Conservation (phyloP, 768 basidiomycete species). For the Piloderma croceum region DNA sequence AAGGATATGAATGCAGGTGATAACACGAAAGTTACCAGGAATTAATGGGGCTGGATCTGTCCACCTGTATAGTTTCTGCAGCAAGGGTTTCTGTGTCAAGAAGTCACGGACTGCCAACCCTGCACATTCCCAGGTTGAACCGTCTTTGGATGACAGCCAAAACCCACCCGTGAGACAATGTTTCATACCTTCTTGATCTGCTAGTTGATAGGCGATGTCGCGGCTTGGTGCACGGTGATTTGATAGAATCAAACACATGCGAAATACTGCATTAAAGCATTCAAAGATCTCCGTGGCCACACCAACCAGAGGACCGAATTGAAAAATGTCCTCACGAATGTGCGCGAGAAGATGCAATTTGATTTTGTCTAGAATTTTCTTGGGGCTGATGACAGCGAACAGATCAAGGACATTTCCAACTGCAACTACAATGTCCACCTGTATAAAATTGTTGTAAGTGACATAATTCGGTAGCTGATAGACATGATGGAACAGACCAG, state of each 20-base stretch:
- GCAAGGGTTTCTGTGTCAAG: slow-evolving; percentile 7
- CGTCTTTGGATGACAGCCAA: slow-evolving; percentile 4
- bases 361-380: slow-evolving; percentile 30
- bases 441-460: slow-evolving; percentile 8
- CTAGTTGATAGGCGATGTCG: slow-evolving; percentile 31
- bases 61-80: slow-evolving; percentile 20
- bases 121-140: slow-evolving; percentile 8
- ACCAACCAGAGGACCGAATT: slow-evolving; percentile 33
- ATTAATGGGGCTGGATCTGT: not conserved
- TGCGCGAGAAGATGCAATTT: slow-evolving; percentile 35
- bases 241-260: slow-evolving; percentile 32
- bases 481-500: slow-evolving; percentile 14
- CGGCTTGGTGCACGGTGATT: slow-evolving; percentile 42
- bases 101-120: slow-evolving; percentile 11
- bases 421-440: slow-evolving; percentile 10
- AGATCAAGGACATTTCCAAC: slow-evolving; percentile 33
- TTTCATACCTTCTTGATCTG: slow-evolving; percentile 25
- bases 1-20: too few relatives aligned
- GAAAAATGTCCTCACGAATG: slow-evolving; percentile 26
- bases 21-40: too few relatives aligned
- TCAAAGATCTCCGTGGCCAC: slow-evolving; percentile 33
- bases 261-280: slow-evolving; percentile 38
- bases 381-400: slow-evolving; percentile 28
- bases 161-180: slow-evolving; percentile 27
- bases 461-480: slow-evolving; percentile 4